These are phyloP conservation scores for Phylloporus rhodoxanthus DNA, from an alignment of 768 basidiomycete species.

Conservation along the genomic window DNA sequence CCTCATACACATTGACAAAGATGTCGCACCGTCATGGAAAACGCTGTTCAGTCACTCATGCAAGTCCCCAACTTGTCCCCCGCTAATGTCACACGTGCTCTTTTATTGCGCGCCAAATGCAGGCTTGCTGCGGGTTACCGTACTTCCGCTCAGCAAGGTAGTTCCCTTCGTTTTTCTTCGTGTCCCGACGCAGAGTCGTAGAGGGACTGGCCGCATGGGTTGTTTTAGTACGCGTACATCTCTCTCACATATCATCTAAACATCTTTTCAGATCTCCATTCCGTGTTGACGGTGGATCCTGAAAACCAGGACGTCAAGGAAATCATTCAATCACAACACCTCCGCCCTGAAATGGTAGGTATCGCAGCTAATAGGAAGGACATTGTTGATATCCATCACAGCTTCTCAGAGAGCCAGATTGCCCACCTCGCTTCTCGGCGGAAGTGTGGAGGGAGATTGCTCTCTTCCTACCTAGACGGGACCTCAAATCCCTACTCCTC, in stretches of 20 bases:
- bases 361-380: neutral
- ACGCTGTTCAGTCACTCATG: slow-evolving; percentile 67
- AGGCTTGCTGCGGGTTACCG: slow-evolving; percentile 56
- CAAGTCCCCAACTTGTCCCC: slow-evolving; percentile 48
- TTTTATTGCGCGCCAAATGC: slow-evolving; percentile 61
- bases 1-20: slow-evolving; percentile 16
- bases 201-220: neutral
- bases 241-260: slow-evolving; percentile 2
- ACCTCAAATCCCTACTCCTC: slow-evolving; percentile 58
- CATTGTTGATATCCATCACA: slow-evolving; percentile 6
- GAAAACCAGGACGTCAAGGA: slow-evolving; percentile 64
- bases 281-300: slow-evolving; percentile 57
- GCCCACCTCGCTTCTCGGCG: slow-evolving; percentile 51
- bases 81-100: slow-evolving; percentile 51
- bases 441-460: slow-evolving; percentile 74
- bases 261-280: slow-evolving; percentile 50
- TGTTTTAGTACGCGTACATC: neutral
- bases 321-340: slow-evolving; percentile 47
- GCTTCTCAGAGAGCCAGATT: slow-evolving; percentile 34
- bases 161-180: neutral
- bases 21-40: slow-evolving; percentile 62
- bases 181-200: neutral
- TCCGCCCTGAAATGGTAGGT: slow-evolving; percentile 52
- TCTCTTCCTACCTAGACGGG: slow-evolving; percentile 52
- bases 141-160: slow-evolving; percentile 63